These are phyloP conservation scores for Phaeophleospora eucalypticola DNA, from an alignment of 2,329 filamentous ascomycete species.

Conservation along the genomic window DNA sequence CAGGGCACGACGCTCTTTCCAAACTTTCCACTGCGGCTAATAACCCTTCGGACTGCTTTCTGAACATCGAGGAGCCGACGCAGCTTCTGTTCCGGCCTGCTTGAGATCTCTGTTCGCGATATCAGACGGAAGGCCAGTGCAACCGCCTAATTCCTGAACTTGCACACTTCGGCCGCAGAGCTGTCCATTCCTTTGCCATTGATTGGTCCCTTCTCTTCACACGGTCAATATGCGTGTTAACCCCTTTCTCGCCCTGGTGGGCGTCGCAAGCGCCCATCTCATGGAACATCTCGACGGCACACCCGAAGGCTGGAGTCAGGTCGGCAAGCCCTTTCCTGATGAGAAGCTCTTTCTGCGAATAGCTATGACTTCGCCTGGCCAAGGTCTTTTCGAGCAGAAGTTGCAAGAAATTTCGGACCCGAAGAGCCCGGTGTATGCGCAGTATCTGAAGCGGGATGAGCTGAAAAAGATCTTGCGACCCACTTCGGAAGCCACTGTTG, in stretches of 20 bases:
- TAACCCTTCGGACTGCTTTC: background rate
- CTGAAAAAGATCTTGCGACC: constrained; percentile 54
- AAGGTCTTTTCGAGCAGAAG: constrained; percentile 49
- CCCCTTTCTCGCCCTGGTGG: constrained; percentile 9
- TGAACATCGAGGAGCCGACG: background rate
- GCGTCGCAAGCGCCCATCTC: constrained; percentile 13
- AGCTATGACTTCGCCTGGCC: constrained; percentile 17
- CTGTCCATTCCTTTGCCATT: no score
- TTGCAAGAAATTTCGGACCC: constrained; percentile 61
- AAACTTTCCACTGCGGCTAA: background rate
- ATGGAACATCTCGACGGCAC: constrained; percentile 19
- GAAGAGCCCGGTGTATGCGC: constrained; percentile 55
- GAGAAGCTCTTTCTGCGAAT: constrained; percentile 18
- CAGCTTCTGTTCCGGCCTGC: background rate
- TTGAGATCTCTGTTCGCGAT: no score
- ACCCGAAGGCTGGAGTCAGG: constrained; percentile 19
- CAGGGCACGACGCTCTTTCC: background rate
- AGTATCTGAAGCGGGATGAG: constrained; percentile 59
- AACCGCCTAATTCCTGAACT: no score
- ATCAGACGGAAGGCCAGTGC: no score
- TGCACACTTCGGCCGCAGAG: no score
- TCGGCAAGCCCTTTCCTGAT: constrained; percentile 16
- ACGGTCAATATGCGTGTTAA: constrained; percentile 1
- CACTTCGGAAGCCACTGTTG: constrained; percentile 43
- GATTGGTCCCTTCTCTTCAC: background rate